Conservation (phyloP, 495 filamentous ascomycete genomes). For the Trichoderma parareesei region DNA sequence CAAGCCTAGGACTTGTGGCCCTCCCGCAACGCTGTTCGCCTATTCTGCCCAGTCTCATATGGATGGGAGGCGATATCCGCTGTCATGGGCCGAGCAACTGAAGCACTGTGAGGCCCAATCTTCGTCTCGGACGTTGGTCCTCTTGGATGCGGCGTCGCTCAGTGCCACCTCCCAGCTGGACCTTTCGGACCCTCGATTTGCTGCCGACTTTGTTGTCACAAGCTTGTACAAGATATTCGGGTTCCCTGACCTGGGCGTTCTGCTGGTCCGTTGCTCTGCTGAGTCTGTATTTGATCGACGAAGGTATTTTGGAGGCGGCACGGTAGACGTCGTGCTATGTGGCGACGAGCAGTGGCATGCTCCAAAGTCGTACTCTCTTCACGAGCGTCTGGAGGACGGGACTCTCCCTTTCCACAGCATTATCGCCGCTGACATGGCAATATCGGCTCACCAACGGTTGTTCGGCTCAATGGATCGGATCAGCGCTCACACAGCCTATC, state of each 20-base stretch:
- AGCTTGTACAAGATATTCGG: constrained; percentile 98
- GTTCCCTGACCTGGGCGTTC: constrained; percentile 82
- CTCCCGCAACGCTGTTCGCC: constrained; percentile 51
- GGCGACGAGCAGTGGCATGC: constrained; percentile 64
- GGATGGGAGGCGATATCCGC: constrained; percentile 71
- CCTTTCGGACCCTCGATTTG: constrained; percentile 47
- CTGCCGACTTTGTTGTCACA: constrained; percentile 81
- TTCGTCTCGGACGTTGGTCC: constrained; percentile 46
- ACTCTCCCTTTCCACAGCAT: constrained; percentile 86
- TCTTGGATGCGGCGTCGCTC: constrained; percentile 87
- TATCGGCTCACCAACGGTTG: constrained; percentile 58
- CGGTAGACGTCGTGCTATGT: constrained; percentile 69
- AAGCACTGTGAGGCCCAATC: constrained; percentile 22
- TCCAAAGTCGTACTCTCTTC: constrained; percentile 60
- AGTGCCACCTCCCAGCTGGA: constrained; percentile 71
- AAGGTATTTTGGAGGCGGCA: constrained; percentile 90
- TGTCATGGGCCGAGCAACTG: constrained; percentile 56
- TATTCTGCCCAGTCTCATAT: constrained; percentile 92
- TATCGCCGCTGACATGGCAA: constrained; percentile 64
- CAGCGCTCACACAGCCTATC: constrained; percentile 62
- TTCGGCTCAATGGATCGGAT: constrained; percentile 64
- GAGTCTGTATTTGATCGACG: constrained; percentile 53
- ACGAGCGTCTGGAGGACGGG: constrained; percentile 81
- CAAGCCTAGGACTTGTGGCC: constrained; percentile 1
- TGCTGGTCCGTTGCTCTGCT: constrained; percentile 73